These are phyloP conservation scores for Paramecium sexaurelia DNA, from an alignment of 73 alveolate genomes.

Conservation along the genomic window DNA sequence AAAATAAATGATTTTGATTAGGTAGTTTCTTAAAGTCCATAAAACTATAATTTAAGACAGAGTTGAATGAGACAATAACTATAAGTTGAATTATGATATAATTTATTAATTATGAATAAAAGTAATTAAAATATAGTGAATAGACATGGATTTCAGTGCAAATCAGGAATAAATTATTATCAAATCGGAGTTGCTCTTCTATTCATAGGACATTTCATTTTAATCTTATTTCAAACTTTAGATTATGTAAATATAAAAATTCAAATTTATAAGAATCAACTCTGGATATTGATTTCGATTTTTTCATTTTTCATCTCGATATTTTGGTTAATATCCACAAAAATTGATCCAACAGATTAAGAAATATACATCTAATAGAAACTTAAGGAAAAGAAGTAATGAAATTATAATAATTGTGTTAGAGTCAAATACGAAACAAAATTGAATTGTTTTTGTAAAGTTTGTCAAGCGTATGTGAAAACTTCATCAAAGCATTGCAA, in stretches of 20 bases:
- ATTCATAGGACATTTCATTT: background rate
- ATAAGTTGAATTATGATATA: background rate
- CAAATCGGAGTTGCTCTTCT: background rate
- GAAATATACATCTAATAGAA: background rate
- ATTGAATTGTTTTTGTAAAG: constrained; percentile 17
- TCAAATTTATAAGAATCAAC: background rate
- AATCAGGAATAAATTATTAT: constrained; percentile 28
- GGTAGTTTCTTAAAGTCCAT: background rate
- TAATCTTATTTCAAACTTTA: background rate
- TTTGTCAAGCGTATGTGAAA: constrained; percentile 16
- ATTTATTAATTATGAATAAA: background rate
- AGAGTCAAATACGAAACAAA: background rate
- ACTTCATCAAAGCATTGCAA: background rate
- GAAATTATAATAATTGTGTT: background rate
- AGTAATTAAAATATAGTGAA: constrained; percentile 1
- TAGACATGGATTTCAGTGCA: constrained; percentile 49
- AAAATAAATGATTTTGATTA: background rate
- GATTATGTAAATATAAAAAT: background rate
- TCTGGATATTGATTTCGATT: background rate
- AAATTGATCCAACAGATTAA: constrained; percentile 18
- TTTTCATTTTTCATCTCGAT: background rate
- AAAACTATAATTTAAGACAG: background rate
- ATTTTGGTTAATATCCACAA: constrained; percentile 10
- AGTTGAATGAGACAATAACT: constrained; percentile 13
- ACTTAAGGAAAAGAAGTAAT: background rate